A percentile compares a stretch with the other conserved stretches of the same genome.
Evolutionary conservation across 2,329 filamentous ascomycete genomes (phyloP).

Genomic region (Pyrenophora teres): DNA sequence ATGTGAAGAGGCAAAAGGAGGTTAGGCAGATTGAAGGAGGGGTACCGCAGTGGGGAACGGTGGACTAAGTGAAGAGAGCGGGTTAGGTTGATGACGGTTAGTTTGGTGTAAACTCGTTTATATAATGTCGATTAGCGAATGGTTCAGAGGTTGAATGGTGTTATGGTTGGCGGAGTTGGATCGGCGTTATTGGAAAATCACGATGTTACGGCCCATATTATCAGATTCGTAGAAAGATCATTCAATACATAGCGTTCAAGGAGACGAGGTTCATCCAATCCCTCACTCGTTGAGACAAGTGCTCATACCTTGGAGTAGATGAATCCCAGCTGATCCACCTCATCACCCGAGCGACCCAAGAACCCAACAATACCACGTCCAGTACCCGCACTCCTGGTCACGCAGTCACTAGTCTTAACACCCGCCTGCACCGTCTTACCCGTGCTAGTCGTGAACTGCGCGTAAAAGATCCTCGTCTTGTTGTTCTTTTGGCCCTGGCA

Average conservation of each 20-base stretch:
- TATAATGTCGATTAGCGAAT: no score
- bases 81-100: no score
- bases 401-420: conserved; percentile 54
- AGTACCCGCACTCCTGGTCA: conserved; percentile 52
- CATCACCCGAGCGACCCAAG: conserved; percentile 58
- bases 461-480: conserved; percentile 61
- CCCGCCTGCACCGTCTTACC: conserved; percentile 56
- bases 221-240: no score
- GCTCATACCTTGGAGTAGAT: conserved; percentile 25
- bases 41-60: conserved; percentile 33
- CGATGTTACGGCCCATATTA: no score
- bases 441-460: conserved; percentile 57
- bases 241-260: no score
- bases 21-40: conserved; percentile 36
- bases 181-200: no score
- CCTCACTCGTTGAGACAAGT: no score
- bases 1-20: conserved; percentile 39
- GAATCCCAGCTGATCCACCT: conserved; percentile 60
- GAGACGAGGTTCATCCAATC: no score
- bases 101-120: no score
- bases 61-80: conserved; percentile 23
- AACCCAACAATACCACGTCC: conserved; percentile 62
- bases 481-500: conserved; percentile 56
- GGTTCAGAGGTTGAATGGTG: no score
- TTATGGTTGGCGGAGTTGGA: no score